Conservation (phyloP, 2,329 filamentous ascomycete species). For the Fusarium multiceps region DNA sequence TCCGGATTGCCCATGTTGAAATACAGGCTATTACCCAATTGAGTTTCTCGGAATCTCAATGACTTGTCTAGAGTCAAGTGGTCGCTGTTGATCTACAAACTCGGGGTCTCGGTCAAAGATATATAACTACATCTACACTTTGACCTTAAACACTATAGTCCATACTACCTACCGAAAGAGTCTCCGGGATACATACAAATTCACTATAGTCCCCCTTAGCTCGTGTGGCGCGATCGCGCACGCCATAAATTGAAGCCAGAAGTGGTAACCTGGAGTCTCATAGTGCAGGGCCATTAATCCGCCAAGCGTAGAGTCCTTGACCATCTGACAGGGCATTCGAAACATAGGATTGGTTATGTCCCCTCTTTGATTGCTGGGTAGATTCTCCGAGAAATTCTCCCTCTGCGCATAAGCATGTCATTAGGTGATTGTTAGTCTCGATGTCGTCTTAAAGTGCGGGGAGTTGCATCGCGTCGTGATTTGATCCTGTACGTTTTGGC, state of each 20-base stretch:
- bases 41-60: background rate
- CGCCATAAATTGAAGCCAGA: slow-evolving; percentile 41
- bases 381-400: slow-evolving; percentile 50
- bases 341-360: slow-evolving; percentile 13
- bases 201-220: background rate
- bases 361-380: slow-evolving; percentile 23
- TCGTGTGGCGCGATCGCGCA: slow-evolving; percentile 41
- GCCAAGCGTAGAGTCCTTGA: background rate
- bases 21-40: background rate
- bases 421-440: slow-evolving; percentile 31
- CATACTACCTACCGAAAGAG: slow-evolving; percentile 33
- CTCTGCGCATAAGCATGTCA: slow-evolving; percentile 1
- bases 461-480: slow-evolving; percentile 41
- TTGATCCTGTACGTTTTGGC: slow-evolving; percentile 31
- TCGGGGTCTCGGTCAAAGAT: slow-evolving; percentile 33
- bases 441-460: slow-evolving; percentile 47
- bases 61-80: slow-evolving; percentile 1
- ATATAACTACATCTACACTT: slow-evolving; percentile 37
- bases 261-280: slow-evolving; percentile 22
- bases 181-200: slow-evolving; percentile 27
- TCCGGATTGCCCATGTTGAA: slow-evolving; percentile 43
- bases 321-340: slow-evolving; percentile 9
- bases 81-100: slow-evolving; percentile 11
- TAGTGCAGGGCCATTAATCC: slow-evolving; percentile 9
- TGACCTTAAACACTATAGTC: background rate